A percentile compares a stretch with the other conserved stretches of the same genome.
Conservation (phyloP, 2,329 filamentous ascomycete genomes). For the Leptographium flavum region DNA sequence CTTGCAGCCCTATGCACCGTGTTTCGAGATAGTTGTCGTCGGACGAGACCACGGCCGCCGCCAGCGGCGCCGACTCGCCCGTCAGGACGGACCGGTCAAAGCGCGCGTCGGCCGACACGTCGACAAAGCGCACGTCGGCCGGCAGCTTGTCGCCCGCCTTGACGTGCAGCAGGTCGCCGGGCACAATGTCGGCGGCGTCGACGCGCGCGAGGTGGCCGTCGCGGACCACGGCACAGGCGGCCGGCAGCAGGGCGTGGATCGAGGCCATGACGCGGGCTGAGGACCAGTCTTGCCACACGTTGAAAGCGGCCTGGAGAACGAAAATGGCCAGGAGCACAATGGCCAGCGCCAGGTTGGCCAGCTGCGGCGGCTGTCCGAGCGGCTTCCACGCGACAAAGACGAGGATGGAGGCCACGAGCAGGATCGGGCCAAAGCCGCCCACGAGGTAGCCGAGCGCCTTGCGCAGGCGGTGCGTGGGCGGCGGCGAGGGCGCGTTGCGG, state of each 20-base stretch:
- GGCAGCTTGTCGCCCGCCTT: constrained; percentile 62
- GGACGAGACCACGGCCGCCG: constrained; percentile 48
- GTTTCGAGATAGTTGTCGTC: constrained; percentile 68
- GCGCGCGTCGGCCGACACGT: constrained; percentile 51
- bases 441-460: constrained; percentile 58
- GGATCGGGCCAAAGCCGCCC: constrained; percentile 59
- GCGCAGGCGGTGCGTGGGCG: constrained; percentile 43
- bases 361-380: constrained; percentile 52
- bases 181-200: constrained; percentile 47
- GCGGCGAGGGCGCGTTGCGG: constrained; percentile 50
- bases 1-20: constrained; percentile 60
- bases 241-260: constrained; percentile 68
- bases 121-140: constrained; percentile 56
- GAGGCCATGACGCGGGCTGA: constrained; percentile 65
- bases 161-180: constrained; percentile 54
- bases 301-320: constrained; percentile 54
- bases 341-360: constrained; percentile 57
- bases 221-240: constrained; percentile 51
- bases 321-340: constrained; percentile 61
- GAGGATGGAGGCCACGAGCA: constrained; percentile 53
- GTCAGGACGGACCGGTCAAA: constrained; percentile 64
- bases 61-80: constrained; percentile 51
- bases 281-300: constrained; percentile 61
- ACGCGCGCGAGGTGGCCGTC: constrained; percentile 28
- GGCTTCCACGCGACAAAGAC: constrained; percentile 69